These are phyloP conservation scores for Lanmaoa rubissima DNA, from an alignment of 768 basidiomycete species.

Conservation along the genomic window DNA sequence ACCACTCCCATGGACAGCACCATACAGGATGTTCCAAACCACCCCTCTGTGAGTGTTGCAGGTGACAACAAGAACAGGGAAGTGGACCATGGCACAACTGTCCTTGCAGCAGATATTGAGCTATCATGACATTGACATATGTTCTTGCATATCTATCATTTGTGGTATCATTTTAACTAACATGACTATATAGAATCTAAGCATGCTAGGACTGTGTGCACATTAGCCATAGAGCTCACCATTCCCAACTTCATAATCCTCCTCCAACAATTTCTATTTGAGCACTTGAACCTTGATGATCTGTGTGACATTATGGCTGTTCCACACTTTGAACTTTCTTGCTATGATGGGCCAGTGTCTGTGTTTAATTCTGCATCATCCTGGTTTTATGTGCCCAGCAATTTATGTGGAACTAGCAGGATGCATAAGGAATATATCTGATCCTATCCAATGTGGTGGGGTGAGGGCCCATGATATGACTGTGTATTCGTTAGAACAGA, in stretches of 20 bases:
- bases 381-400: constrained; percentile 29
- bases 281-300: constrained; percentile 10
- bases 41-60: too few relatives aligned
- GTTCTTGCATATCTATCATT: too few relatives aligned
- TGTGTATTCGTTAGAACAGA: constrained; percentile 23
- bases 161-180: too few relatives aligned
- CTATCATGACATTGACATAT: too few relatives aligned
- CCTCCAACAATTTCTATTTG: constrained; percentile 3
- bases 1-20: too few relatives aligned
- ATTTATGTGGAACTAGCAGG: constrained; percentile 21
- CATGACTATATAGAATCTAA: neutral
- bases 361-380: constrained; percentile 25
- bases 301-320: neutral
- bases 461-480: constrained; percentile 11
- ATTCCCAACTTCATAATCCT: neutral
- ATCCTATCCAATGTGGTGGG: constrained; percentile 21
- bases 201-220: neutral
- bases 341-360: neutral
- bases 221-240: neutral
- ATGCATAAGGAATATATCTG: constrained; percentile 31
- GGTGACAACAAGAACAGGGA: too few relatives aligned
- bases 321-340: constrained; percentile 1
- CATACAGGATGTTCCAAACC: too few relatives aligned
- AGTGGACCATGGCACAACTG: too few relatives aligned
- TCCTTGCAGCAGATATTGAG: too few relatives aligned